Conservation (phyloP, 2,329 filamentous ascomycete genomes). For the Cladosporium sphaerospermum region DNA sequence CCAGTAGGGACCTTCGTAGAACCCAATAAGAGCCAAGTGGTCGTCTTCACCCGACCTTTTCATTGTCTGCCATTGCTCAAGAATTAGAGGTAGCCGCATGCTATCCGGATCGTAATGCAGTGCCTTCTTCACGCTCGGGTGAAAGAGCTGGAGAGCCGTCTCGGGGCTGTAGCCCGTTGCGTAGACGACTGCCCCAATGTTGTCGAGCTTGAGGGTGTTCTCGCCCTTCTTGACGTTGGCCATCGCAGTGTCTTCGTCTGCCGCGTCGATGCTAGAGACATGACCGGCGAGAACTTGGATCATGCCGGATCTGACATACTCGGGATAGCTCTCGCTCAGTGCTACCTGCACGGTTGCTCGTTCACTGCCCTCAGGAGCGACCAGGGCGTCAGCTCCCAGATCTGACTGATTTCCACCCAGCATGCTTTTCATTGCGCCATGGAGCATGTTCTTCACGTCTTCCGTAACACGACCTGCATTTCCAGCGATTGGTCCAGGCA, state of each 20-base stretch:
- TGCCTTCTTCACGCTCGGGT: constrained; percentile 46
- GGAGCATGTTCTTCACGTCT: constrained; percentile 37
- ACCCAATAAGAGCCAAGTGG: constrained; percentile 70
- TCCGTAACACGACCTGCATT: constrained; percentile 58
- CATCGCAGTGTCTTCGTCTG: background rate
- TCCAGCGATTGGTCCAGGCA: constrained; percentile 53
- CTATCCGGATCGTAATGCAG: constrained; percentile 54
- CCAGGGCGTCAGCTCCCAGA: constrained; percentile 22
- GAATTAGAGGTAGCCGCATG: constrained; percentile 54
- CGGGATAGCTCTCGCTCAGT: constrained; percentile 65
- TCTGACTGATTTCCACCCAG: constrained; percentile 43
- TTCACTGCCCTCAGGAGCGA: constrained; percentile 11
- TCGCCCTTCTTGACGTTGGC: constrained; percentile 9
- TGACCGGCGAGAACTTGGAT: constrained; percentile 37
- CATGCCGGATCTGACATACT: constrained; percentile 62
- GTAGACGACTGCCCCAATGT: constrained; percentile 62
- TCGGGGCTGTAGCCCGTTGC: constrained; percentile 69
- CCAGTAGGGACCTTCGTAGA: constrained; percentile 82
- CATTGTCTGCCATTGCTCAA: constrained; percentile 47
- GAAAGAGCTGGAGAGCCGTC: constrained; percentile 59
- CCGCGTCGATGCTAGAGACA: constrained; percentile 18
- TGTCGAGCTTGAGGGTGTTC: constrained; percentile 33
- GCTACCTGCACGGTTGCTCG: constrained; percentile 53
- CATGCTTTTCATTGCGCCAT: constrained; percentile 26
- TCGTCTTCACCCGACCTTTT: constrained; percentile 53